These are phyloP conservation scores for Eucalyptus urophylla DNA, from an alignment of 345 rosid species.

Conservation along the genomic window DNA sequence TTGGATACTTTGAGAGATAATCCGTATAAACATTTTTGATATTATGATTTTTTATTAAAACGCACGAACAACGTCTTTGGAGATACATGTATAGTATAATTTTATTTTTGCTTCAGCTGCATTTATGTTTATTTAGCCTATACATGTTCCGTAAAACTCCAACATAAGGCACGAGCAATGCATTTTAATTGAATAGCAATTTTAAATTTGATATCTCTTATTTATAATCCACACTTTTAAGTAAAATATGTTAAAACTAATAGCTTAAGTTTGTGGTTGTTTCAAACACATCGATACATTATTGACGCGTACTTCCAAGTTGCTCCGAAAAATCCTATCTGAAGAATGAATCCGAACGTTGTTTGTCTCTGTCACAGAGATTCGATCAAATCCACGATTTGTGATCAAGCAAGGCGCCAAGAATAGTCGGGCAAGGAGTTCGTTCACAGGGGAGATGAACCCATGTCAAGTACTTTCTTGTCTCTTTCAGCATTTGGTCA, in stretches of 20 bases:
- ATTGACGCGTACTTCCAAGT: neutral
- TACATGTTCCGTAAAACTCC: no score
- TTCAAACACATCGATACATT: neutral
- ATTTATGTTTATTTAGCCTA: no score
- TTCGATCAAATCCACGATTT: neutral
- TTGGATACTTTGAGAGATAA: no score
- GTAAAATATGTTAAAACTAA: neutral
- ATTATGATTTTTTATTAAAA: no score
- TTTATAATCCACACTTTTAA: neutral
- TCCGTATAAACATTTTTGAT: no score
- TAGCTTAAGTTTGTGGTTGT: neutral
- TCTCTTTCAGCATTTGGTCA: neutral
- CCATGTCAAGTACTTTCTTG: neutral
- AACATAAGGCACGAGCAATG: neutral
- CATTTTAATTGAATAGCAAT: neutral
- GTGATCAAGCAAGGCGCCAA: neutral
- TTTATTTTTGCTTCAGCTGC: no score
- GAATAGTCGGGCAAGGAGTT: neutral
- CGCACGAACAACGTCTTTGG: rapidly evolving
- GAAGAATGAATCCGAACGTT: neutral
- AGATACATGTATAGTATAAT: no score
- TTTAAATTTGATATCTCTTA: neutral
- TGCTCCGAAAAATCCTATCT: neutral
- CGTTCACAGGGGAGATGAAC: neutral
- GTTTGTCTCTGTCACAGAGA: neutral